Evolutionary conservation across 441 rosid genomes (phyloP).

Genomic region (Kokia cookei): DNA sequence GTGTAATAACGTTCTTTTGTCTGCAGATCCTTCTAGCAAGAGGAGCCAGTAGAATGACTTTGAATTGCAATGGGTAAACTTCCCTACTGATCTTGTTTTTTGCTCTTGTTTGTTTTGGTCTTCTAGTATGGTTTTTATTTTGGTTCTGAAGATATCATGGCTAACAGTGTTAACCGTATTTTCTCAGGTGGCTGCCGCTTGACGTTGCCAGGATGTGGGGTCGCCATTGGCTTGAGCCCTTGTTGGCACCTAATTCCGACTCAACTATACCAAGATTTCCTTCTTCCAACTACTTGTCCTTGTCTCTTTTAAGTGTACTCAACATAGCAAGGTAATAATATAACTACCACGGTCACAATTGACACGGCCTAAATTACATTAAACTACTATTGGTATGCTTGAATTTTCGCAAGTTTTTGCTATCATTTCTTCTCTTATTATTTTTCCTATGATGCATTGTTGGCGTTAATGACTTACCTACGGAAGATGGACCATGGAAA

Average conservation of each 20-base stretch:
- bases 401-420: no score
- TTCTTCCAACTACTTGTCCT: constrained; percentile 72
- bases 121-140: neutral
- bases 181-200: constrained; percentile 79
- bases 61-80: constrained; percentile 87
- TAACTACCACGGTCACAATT: neutral
- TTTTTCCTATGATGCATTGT: no score
- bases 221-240: constrained; percentile 93
- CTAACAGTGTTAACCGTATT: constrained; percentile 2
- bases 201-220: constrained; percentile 99
- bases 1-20: constrained; percentile 9
- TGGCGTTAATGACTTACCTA: no score
- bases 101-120: neutral
- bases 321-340: constrained; percentile 77
- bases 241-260: constrained; percentile 69
- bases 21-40: constrained; percentile 77
- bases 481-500: no score
- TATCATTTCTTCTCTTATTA: no score
- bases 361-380: neutral
- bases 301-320: constrained; percentile 84
- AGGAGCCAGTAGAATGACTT: constrained; percentile 68
- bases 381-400: no score
- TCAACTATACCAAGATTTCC: constrained; percentile 61
- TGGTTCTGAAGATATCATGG: neutral
- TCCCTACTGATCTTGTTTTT: constrained; percentile 11